Conservation (phyloP, 2,329 filamentous ascomycete genomes). For the Escovopsis sp. region DNA sequence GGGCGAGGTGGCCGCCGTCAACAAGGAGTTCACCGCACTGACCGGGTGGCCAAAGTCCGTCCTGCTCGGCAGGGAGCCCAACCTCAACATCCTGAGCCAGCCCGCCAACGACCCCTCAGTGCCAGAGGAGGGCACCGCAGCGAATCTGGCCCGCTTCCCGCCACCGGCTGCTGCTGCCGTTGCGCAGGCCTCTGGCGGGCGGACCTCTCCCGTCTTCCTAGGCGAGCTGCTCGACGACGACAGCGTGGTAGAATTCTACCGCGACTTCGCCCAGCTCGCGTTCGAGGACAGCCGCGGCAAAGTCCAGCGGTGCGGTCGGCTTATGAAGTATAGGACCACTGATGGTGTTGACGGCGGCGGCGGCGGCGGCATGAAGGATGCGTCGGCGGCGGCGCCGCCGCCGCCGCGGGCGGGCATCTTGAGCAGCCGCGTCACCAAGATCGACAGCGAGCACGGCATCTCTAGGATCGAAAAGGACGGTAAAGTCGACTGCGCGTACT, state of each 20-base stretch:
- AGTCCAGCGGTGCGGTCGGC: slow-evolving; percentile 67
- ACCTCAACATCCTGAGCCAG: slow-evolving; percentile 71
- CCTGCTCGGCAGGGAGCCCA: slow-evolving; percentile 71
- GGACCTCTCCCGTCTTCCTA: slow-evolving; percentile 68
- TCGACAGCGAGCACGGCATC: slow-evolving; percentile 63
- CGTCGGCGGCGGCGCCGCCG: too few species aligned
- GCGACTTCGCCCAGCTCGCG: slow-evolving; percentile 83
- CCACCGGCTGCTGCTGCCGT: slow-evolving; percentile 33
- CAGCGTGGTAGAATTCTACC: slow-evolving; percentile 85
- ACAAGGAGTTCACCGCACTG: slow-evolving; percentile 91
- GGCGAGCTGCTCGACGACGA: slow-evolving; percentile 89
- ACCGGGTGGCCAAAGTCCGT: slow-evolving; percentile 91
- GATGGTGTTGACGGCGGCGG: slow-evolving; percentile 33
- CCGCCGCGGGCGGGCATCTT: slow-evolving; percentile 30
- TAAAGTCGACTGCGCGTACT: slow-evolving; percentile 88
- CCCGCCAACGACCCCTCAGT: slow-evolving; percentile 9
- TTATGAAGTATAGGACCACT: slow-evolving; percentile 79
- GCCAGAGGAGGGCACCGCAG: slow-evolving; percentile 19
- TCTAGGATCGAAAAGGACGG: slow-evolving; percentile 72
- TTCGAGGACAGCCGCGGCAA: slow-evolving; percentile 82
- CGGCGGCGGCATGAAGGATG: slow-evolving; percentile 26
- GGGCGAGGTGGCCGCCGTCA: slow-evolving; percentile 86
- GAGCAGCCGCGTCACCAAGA: slow-evolving; percentile 44
- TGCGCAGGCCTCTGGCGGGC: slow-evolving; percentile 28
- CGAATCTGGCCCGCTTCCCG: slow-evolving; percentile 29